These are phyloP conservation scores for Hypoxylon sp. DNA, from an alignment of 2,329 filamentous ascomycete species.

Conservation along the genomic window DNA sequence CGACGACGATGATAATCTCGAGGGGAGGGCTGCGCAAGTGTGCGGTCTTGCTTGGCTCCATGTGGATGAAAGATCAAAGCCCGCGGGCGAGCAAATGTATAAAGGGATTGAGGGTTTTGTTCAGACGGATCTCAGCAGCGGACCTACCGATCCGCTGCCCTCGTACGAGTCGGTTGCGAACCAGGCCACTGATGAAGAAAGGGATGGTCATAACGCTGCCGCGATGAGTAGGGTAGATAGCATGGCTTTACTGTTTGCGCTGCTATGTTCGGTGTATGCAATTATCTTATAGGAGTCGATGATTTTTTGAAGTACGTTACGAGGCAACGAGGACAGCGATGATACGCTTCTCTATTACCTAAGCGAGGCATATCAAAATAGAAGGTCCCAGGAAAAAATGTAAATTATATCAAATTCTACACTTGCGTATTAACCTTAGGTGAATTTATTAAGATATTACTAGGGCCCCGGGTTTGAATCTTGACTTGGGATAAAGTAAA, in stretches of 20 bases:
- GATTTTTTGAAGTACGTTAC: background rate
- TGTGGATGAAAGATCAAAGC: background rate
- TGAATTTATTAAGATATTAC: background rate
- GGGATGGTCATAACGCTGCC: conserved; percentile 8
- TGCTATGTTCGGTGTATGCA: conserved; percentile 10
- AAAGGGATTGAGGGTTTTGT: conserved; percentile 12
- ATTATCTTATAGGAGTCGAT: background rate
- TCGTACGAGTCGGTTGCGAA: conserved; percentile 13
- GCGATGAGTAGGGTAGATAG: conserved; percentile 5
- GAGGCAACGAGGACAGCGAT: background rate
- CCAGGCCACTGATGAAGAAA: conserved; percentile 13
- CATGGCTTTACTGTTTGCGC: conserved; percentile 15
- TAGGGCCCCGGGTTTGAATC: no score
- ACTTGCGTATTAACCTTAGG: background rate
- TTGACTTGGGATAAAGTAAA: background rate
- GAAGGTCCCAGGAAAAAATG: background rate
- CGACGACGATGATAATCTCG: conserved; percentile 22
- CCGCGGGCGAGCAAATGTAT: conserved; percentile 14
- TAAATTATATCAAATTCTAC: background rate
- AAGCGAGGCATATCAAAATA: background rate
- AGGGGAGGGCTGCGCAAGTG: conserved; percentile 19
- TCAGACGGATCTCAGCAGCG: background rate
- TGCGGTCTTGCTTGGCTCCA: conserved; percentile 18
- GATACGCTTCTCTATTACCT: background rate
- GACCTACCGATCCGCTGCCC: background rate